These are phyloP conservation scores for Ensete ventricosum DNA, from an alignment of 176 grass and related monocot genomes.

Conservation along the genomic window DNA sequence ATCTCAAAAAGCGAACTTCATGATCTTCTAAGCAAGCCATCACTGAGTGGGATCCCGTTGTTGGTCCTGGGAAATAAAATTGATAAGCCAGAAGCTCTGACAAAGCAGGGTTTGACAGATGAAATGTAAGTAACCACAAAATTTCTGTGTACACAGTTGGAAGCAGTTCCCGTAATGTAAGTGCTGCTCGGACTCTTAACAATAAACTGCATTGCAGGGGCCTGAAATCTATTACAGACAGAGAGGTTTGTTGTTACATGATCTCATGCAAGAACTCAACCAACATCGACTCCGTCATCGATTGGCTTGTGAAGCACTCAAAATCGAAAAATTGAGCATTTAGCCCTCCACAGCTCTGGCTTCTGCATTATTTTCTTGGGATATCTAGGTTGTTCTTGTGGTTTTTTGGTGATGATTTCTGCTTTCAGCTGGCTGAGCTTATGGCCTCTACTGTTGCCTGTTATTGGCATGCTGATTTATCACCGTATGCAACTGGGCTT, in stretches of 20 bases:
- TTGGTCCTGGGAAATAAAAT: conserved; percentile 88
- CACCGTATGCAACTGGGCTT: no score
- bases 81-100: conserved; percentile 74
- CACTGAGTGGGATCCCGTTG: conserved; percentile 68
- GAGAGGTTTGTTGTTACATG: conserved; percentile 84
- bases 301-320: conserved; percentile 91
- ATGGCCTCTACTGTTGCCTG: background rate
- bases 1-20: conserved; percentile 89
- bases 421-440: background rate
- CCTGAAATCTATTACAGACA: conserved; percentile 48
- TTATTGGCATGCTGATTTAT: no score
- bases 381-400: conserved; percentile 1
- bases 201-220: conserved; percentile 38
- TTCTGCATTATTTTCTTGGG: background rate
- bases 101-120: conserved; percentile 58
- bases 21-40: conserved; percentile 80
- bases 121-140: conserved; percentile 43
- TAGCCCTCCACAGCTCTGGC: background rate
- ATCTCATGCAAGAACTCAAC: conserved; percentile 97
- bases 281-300: conserved; percentile 77
- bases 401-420: background rate
- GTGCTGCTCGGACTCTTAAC: background rate
- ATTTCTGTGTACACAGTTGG: background rate
- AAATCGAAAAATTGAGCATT: conserved; percentile 73
- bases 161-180: no score